Base-by-base conservation (phyloP, 257 asterid species). In the Solanum lignicaule region DNA sequence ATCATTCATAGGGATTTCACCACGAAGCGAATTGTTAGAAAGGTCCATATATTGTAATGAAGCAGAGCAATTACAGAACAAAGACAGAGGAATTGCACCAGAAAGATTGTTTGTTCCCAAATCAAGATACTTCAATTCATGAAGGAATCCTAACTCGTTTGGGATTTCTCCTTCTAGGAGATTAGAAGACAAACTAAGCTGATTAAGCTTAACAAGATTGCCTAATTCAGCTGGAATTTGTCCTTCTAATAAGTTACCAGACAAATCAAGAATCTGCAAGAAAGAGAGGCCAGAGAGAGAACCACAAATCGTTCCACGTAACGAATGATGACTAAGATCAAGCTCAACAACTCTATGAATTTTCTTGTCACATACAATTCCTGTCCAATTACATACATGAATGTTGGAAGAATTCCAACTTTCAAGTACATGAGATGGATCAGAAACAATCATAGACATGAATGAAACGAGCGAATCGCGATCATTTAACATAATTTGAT, bases 1-100 rank as follows among this genome's bases (percentile, higher is more conserved):
- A 58, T 75, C 87, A 32, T 84, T 43, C 38, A 93, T 84, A 41
- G 96, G 98, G 87, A 96, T 92, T 86, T 87, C 85, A 5, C 98
- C 98, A 29, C 83, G 87, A 4, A 96, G 91, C 2, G 98, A 92
- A 84, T 96, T 96, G 93, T 96, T 96, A 78, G 98, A 95, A 18
- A 96, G 92, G 91, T 96, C 98, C 35, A 96, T 69, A 75, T 95
- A 96, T 29, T 93, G 90, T 58, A 95, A 87, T 27, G 90, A 74
- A 15, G 89, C 90, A 7, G 98, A 92, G 29, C 91, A 90, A 83
- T 92, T 94, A 91, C 95, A 94, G 43, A 95, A 90, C 87, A 95
- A 90, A 1, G 94, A 89, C 20, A 25, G 1, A 29, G 98, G 98
- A 38, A 96, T 94, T 66, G 91, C 93, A 5, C 98, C 96, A 8